These are phyloP conservation scores for Kazachstania kunashirensis DNA, from an alignment of 805 yeast genomes.

Conservation along the genomic window DNA sequence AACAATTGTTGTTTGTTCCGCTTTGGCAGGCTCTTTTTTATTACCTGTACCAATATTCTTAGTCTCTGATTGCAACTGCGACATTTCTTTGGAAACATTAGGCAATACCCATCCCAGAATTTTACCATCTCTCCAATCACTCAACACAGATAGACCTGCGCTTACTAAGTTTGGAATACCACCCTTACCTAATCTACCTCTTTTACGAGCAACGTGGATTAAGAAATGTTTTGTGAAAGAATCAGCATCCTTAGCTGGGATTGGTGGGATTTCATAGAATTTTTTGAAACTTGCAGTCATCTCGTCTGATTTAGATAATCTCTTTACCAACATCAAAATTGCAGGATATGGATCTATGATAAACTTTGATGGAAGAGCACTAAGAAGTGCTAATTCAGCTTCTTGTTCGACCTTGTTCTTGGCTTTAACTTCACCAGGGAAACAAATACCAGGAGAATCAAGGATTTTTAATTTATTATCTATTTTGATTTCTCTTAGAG, in stretches of 20 bases:
- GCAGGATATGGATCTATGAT: constrained; percentile 80
- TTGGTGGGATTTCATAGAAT: constrained; percentile 70
- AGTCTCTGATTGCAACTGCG: constrained; percentile 12
- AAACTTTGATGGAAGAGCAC: constrained; percentile 82
- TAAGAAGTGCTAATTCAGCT: constrained; percentile 80
- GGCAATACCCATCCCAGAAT: constrained; percentile 86
- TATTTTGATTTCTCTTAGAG: constrained; percentile 82
- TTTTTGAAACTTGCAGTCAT: constrained; percentile 69
- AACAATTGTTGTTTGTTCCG: constrained; percentile 70
- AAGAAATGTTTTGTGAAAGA: constrained; percentile 78
- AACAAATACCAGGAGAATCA: constrained; percentile 96
- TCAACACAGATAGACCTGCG: constrained; percentile 74
- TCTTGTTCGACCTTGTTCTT: constrained; percentile 54
- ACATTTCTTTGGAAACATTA: constrained; percentile 38
- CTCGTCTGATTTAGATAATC: constrained; percentile 60
- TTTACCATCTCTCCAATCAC: constrained; percentile 97
- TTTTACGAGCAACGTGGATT: constrained; percentile 84
- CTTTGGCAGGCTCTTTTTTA: constrained; percentile 35
- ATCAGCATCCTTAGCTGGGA: constrained; percentile 61
- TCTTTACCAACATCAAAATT: constrained; percentile 62
- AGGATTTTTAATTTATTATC: constrained; percentile 81
- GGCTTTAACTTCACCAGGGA: constrained; percentile 59
- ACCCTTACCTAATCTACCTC: constrained; percentile 87
- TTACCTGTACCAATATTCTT: constrained; percentile 30
- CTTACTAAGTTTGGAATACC: constrained; percentile 85